A percentile compares a stretch with the other conserved stretches of the same genome.
phyloP scores from a whole-genome alignment of 345 rosid genomes.

The Jatropha curcas region DNA sequence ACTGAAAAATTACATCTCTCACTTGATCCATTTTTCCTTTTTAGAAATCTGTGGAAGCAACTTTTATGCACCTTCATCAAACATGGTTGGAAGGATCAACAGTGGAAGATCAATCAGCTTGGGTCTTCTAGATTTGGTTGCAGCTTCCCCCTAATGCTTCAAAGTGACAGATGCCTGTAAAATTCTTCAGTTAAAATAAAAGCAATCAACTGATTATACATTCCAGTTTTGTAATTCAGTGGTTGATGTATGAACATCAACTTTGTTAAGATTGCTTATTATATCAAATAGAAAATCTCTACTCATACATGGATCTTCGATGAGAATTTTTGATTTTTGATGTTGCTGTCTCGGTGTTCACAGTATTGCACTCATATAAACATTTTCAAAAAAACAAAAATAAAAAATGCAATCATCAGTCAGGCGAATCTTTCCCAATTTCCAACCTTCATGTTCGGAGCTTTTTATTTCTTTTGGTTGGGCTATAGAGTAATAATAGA shows the following conservation, averaged over 20 bases:
- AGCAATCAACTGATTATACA: neutral
- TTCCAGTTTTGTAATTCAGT: neutral
- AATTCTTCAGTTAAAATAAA: neutral
- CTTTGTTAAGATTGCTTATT: neutral
- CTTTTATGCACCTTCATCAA: constrained; percentile 61
- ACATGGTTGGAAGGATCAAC: constrained; percentile 63
- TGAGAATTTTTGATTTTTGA: neutral
- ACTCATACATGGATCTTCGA: neutral
- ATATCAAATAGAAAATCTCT: neutral
- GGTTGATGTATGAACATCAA: neutral
- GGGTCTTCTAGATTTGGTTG: constrained; percentile 34
- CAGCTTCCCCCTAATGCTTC: neutral
- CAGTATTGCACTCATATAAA: neutral
- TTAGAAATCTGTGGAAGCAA: constrained; percentile 49
- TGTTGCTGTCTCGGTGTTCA: neutral
- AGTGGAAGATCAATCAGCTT: constrained; percentile 45
- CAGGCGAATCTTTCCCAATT: no score
- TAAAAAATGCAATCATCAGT: no score
- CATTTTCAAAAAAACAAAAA: no score
- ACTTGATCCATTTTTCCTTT: constrained; percentile 26
- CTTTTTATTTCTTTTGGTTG: no score
- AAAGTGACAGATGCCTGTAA: neutral
- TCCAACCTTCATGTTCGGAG: no score
- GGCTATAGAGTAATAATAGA: no score
- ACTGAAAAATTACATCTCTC: neutral